Evolutionary conservation across 2,329 filamentous ascomycete species (phyloP).

Genomic region (Neurospora sp.): DNA sequence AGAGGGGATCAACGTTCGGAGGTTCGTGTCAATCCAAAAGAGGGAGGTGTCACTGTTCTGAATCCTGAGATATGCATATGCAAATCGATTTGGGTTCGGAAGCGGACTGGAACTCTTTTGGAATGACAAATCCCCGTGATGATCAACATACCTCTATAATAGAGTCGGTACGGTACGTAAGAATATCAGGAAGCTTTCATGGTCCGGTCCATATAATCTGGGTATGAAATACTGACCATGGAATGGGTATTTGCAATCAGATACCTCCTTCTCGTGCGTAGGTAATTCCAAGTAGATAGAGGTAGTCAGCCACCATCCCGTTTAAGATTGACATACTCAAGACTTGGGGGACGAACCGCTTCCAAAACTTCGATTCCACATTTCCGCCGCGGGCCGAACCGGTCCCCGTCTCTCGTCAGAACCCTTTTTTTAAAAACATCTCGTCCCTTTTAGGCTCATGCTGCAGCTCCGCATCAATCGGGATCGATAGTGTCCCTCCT

Average conservation of each 20-base stretch:
- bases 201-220: neutral
- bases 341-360: neutral
- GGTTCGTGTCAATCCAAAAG: neutral
- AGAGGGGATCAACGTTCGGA: neutral
- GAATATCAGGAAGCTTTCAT: neutral
- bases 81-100: neutral
- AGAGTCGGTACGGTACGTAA: neutral
- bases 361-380: neutral
- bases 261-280: neutral
- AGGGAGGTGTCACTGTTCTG: neutral
- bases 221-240: neutral
- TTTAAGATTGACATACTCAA: neutral
- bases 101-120: neutral
- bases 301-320: neutral
- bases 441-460: neutral
- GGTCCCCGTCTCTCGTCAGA: neutral
- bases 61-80: neutral
- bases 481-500: neutral
- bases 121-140: neutral
- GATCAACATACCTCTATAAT: neutral
- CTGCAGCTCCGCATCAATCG: neutral
- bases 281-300: neutral
- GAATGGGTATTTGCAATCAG: neutral
- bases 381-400: neutral
- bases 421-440: neutral